Base-by-base conservation (phyloP, 352 stramenopile genomes). In the Pythium aristosporum region DNA sequence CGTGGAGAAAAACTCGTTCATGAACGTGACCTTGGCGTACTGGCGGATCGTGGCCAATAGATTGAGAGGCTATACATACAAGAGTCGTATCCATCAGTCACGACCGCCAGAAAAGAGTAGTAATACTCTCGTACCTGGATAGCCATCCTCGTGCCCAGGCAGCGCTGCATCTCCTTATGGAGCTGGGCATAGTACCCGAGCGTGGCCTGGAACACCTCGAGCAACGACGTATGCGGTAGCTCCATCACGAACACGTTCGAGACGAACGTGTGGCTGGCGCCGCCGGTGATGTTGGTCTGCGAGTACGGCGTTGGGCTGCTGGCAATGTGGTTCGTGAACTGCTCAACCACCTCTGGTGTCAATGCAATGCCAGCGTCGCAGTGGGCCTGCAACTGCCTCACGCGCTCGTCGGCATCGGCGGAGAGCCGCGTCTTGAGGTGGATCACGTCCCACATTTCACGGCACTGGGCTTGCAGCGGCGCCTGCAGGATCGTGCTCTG, bases 281-380 rank as follows among this genome's bases (percentile, higher is more conserved):
- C 77, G 20, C 72, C 76, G 55, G 85, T 87, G 69, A 89, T 71
- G 54, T 76, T 86, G 48, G 74, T 81, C 68, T 89, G 77, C 18
- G 76, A 79, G 32, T 84, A 87, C 16, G 79, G 76, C 49, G 69
- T 77, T 71, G 34, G 66, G 64, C n/a, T 66, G 65, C 39, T 60
- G n/a, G 54, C 72, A 43, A 69, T 79, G 39, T 69, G 60, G 32
- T 56, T 37, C 9, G 75, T 59, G 51, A 89, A 87, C 5, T 69
- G 72, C 28, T 69, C 56, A 47, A 82, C 64, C 15, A 82, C 54
- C 2, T 75, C 65, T 11, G 77, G 77, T 11, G 67, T 68, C 3
- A 76, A 54, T 1, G 71, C 63, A n/a, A 83, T 32, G 7, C 67
- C 67, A 8, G 74, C 21, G 13, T 79, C 72, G 37, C 69, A 78